Evolutionary conservation across 352 stramenopile species (phyloP).

Genomic region (Elongisporangium undulatum): DNA sequence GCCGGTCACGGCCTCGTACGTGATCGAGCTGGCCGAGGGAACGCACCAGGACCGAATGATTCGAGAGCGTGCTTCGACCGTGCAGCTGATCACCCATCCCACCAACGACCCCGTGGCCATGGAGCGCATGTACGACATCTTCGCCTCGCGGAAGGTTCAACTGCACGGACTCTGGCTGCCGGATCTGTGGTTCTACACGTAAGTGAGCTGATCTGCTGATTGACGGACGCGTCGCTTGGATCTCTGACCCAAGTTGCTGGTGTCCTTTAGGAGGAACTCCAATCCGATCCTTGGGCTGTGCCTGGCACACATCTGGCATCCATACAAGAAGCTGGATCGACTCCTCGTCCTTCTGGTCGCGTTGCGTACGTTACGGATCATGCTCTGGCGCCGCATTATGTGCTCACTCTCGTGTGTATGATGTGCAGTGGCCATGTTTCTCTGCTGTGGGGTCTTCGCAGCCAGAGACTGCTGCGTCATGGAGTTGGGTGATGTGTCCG

Average conservation of each 20-base stretch:
- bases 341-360: constrained; percentile 40
- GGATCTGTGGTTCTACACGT: constrained; percentile 65
- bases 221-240: too few relatives aligned
- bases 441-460: constrained; percentile 38
- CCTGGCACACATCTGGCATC: constrained; percentile 40
- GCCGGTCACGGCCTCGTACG: not conserved
- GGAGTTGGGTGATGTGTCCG: constrained; percentile 5
- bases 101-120: not conserved
- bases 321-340: constrained; percentile 45
- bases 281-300: constrained; percentile 42
- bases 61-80: not conserved
- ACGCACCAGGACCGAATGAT: not conserved
- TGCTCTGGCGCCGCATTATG: not conserved
- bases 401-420: constrained; percentile 6
- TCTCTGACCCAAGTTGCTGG: too few relatives aligned
- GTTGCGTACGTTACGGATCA: constrained; percentile 25
- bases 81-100: not conserved
- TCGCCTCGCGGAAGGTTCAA: constrained; percentile 44
- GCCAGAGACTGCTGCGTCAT: constrained; percentile 35
- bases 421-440: constrained; percentile 28
- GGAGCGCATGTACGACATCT: constrained; percentile 22
- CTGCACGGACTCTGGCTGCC: constrained; percentile 31
- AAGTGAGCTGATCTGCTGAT: constrained; percentile 5
- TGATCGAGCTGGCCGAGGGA: not conserved
- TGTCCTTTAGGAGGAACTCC: too few relatives aligned